Conservation (phyloP, 345 rosid genomes). For the Syzygium grande region DNA sequence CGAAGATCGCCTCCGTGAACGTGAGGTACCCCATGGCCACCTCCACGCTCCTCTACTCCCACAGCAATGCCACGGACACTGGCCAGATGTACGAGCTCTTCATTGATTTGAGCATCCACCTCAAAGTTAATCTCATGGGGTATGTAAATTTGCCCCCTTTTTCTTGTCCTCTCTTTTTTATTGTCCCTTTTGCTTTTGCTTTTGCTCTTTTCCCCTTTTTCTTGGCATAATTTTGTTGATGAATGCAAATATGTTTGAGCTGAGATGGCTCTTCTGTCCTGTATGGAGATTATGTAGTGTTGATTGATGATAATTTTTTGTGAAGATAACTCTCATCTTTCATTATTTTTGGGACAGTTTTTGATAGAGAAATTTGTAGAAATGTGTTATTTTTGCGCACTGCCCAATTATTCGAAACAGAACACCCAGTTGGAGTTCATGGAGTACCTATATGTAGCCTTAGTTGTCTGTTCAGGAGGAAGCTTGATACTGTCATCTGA, state of each 20-base stretch:
- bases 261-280: neutral
- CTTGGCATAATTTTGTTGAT: neutral
- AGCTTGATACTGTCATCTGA: neutral
- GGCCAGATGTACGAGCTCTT: constrained; percentile 99
- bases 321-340: neutral
- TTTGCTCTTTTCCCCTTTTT: neutral
- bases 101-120: constrained; percentile 82
- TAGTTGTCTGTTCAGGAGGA: neutral
- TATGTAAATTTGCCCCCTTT: constrained; percentile 9
- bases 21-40: constrained; percentile 84
- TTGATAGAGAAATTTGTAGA: neutral
- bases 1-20: constrained; percentile 70
- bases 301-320: neutral
- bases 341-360: neutral
- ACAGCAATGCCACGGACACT: constrained; percentile 90
- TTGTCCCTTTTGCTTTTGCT: neutral
- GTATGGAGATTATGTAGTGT: neutral
- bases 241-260: neutral
- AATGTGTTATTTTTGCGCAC: neutral
- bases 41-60: constrained; percentile 80
- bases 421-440: neutral
- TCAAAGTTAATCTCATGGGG: constrained; percentile 95
- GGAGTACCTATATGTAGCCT: neutral
- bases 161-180: neutral
- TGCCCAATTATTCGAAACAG: neutral